Conservation (phyloP, 164 flowering plant species). For the Piper longum region DNA sequence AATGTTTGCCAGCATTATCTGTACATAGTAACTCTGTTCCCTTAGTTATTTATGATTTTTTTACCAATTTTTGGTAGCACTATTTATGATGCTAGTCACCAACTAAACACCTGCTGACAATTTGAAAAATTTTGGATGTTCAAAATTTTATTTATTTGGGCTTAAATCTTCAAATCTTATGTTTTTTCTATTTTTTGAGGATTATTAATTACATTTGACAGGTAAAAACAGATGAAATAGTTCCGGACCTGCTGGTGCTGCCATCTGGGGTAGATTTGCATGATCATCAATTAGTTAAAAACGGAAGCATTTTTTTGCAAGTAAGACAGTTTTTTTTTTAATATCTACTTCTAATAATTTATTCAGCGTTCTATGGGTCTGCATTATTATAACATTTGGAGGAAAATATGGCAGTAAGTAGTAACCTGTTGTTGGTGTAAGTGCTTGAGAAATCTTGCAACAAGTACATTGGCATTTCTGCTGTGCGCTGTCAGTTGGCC, state of each 20-base stretch:
- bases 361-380: too few relatives aligned
- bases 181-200: neutral
- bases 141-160: neutral
- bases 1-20: too few relatives aligned
- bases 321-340: conserved; percentile 22
- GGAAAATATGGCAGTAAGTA: too few relatives aligned
- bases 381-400: too few relatives aligned
- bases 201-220: conserved; percentile 9
- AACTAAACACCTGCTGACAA: neutral
- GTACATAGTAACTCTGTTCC: too few relatives aligned
- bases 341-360: too few relatives aligned
- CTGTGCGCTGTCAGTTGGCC: too few relatives aligned
- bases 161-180: neutral
- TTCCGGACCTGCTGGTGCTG: conserved; percentile 65
- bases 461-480: too few relatives aligned
- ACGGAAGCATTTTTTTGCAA: conserved; percentile 78
- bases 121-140: neutral
- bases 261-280: conserved; percentile 85
- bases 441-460: too few relatives aligned
- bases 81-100: neutral
- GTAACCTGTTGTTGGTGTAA: too few relatives aligned
- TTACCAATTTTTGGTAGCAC: neutral
- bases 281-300: conserved; percentile 53
- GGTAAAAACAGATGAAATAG: conserved; percentile 70
- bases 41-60: too few relatives aligned